A percentile compares a stretch with the other conserved stretches of the same genome.
These are phyloP conservation scores for Achlya hypogyna DNA, from an alignment of 352 stramenopile species.

Conservation along the genomic window DNA sequence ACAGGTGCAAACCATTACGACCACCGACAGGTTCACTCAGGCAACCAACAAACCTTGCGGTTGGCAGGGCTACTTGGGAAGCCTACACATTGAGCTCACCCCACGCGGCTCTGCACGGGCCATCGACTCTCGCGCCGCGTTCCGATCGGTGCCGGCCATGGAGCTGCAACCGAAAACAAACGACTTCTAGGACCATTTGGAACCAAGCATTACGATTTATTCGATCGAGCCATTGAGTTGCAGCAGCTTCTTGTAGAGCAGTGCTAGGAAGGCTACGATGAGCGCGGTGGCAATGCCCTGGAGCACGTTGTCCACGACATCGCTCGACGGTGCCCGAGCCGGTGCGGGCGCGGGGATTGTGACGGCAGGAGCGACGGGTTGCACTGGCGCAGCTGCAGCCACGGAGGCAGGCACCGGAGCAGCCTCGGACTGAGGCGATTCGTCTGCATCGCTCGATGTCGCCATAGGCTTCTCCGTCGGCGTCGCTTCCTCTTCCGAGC, in stretches of 20 bases:
- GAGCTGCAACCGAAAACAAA: too few species aligned
- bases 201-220: neutral
- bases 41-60: too few species aligned
- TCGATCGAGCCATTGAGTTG: constrained; percentile 44
- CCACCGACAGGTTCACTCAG: too few species aligned
- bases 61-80: too few species aligned
- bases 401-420: neutral
- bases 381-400: neutral
- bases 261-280: constrained; percentile 52
- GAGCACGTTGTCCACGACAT: constrained; percentile 50
- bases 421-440: neutral
- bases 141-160: too few species aligned
- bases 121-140: too few species aligned
- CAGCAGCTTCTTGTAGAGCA: constrained; percentile 76
- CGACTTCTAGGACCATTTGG: too few species aligned
- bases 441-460: neutral
- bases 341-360: constrained; percentile 10
- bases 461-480: too few species aligned
- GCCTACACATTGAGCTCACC: too few species aligned
- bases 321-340: constrained; percentile 25
- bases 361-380: neutral
- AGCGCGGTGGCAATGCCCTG: constrained; percentile 61
- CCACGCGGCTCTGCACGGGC: too few species aligned
- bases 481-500: neutral
- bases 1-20: too few species aligned